phyloP scores from a whole-genome alignment of 2,329 filamentous ascomycete species.

The Myriosclerotinia scirpicola region DNA sequence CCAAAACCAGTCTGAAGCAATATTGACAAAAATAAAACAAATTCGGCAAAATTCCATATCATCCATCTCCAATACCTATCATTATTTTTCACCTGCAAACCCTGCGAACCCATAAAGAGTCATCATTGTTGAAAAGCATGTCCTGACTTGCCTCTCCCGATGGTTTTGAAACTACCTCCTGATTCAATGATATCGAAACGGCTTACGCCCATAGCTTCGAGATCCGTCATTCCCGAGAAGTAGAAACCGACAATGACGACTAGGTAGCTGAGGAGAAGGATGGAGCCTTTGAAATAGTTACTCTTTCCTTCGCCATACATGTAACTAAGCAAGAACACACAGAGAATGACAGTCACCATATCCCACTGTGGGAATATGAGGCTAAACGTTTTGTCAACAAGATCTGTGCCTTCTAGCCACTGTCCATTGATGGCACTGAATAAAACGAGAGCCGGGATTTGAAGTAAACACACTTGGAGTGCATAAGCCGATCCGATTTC shows the following conservation, averaged over 20 bases:
- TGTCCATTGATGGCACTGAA: conserved; percentile 77
- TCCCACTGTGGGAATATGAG: conserved; percentile 99
- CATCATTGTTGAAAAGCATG: conserved; percentile 38
- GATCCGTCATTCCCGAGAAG: conserved; percentile 60
- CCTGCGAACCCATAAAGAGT: no score
- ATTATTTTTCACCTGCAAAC: not conserved
- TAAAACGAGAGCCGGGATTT: conserved; percentile 88
- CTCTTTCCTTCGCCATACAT: conserved; percentile 99
- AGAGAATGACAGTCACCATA: conserved; percentile 94
- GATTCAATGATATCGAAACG: conserved; percentile 41
- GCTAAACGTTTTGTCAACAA: conserved; percentile 68
- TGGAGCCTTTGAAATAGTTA: conserved; percentile 99
- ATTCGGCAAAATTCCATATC: not conserved
- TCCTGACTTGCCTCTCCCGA: conserved; percentile 37
- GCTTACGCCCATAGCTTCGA: conserved; percentile 38
- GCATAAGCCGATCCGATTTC: conserved; percentile 98
- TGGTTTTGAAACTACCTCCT: conserved; percentile 40
- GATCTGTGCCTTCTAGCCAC: conserved; percentile 54
- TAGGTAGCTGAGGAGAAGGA: conserved; percentile 87
- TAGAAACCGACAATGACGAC: conserved; percentile 93
- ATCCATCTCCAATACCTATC: conserved; percentile 5
- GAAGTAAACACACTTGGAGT: conserved; percentile 89
- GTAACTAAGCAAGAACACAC: conserved; percentile 93
- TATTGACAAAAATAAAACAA: no score
- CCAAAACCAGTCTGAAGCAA: conserved; percentile 16